Conservation (phyloP, 179 eudicot species). For the Carnegiea gigantea region DNA sequence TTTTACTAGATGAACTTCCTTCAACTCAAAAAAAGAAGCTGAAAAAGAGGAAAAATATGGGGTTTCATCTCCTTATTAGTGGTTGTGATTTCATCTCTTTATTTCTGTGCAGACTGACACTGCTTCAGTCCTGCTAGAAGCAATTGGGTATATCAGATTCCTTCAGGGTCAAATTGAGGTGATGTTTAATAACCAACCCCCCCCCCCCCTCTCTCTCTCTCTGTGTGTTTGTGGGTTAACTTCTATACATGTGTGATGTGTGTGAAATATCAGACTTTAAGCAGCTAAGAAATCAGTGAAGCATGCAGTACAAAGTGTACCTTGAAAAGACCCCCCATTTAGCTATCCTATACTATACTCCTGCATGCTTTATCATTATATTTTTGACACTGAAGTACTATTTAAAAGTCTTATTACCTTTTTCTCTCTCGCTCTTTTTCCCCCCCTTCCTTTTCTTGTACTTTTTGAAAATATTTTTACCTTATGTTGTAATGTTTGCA, state of each 20-base stretch:
- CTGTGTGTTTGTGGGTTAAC: background rate
- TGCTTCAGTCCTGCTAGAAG: constrained; percentile 91
- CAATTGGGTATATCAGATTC: constrained; percentile 91
- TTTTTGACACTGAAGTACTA: background rate
- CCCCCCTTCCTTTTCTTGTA: background rate
- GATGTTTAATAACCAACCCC: constrained; percentile 17
- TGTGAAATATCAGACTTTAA: background rate
- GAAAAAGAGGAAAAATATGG: constrained; percentile 26
- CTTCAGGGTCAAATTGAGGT: constrained; percentile 85
- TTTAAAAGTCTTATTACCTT: background rate
- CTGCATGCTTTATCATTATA: constrained; percentile 29
- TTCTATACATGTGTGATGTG: background rate
- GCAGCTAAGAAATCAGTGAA: constrained; percentile 25
- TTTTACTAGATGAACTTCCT: background rate
- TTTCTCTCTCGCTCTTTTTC: background rate
- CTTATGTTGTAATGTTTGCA: constrained; percentile 30
- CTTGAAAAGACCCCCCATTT: constrained; percentile 21
- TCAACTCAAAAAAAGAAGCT: background rate
- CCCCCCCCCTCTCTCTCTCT: constrained; percentile 13
- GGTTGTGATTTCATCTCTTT: background rate
- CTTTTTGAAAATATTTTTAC: background rate
- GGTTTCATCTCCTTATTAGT: background rate
- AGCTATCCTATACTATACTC: background rate
- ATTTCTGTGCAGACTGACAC: constrained; percentile 93
- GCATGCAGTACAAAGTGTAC: constrained; percentile 27